phyloP scores from a whole-genome alignment of 306 rosid species.

The Nissolia schottii region DNA sequence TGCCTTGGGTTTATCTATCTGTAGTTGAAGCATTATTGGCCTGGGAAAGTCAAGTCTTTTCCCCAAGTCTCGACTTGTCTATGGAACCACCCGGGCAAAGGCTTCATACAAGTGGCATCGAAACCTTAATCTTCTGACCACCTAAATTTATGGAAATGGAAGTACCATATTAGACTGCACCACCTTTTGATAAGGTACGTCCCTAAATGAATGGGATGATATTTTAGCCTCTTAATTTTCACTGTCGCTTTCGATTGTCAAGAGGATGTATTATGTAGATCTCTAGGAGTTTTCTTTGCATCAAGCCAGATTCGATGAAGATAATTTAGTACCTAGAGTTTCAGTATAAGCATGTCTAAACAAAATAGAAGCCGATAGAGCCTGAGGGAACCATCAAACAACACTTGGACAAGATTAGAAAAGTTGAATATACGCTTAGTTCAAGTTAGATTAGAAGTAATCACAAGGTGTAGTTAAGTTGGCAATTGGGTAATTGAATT shows the following conservation, averaged over 20 bases:
- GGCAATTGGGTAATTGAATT: too few relatives aligned
- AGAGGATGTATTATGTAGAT: neutral
- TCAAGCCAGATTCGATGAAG: neutral
- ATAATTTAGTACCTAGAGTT: neutral
- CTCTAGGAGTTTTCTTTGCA: neutral
- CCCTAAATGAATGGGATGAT: neutral
- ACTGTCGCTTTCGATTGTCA: neutral
- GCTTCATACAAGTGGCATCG: constrained; percentile 10
- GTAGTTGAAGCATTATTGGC: constrained; percentile 18
- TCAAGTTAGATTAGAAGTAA: neutral
- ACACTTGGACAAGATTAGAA: neutral
- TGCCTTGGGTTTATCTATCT: neutral
- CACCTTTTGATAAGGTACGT: neutral
- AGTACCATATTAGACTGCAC: neutral
- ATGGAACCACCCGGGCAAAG: neutral
- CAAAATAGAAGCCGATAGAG: neutral
- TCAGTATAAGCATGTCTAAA: neutral
- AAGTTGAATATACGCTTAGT: neutral
- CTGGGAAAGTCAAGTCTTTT: constrained; percentile 17
- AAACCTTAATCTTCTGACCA: neutral
- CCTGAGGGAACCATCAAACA: neutral
- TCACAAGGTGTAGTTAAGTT: neutral
- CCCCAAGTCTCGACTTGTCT: neutral
- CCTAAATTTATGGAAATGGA: neutral
- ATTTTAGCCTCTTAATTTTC: neutral